phyloP scores from a whole-genome alignment of 2,329 filamentous ascomycete species.

The Trichoderma asperellum region DNA sequence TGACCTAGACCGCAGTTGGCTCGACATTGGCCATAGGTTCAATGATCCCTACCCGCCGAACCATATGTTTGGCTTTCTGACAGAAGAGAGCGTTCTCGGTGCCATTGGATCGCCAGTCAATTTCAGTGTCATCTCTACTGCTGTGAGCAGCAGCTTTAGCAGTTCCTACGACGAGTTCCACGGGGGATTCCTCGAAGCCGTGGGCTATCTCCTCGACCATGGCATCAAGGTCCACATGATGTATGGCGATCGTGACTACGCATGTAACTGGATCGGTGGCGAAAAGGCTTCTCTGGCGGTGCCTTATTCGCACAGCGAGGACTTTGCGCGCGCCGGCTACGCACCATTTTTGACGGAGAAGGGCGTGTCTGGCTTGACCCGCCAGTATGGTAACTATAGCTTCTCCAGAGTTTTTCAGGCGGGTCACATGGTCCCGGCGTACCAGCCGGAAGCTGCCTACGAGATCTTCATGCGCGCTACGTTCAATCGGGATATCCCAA shows the following conservation, averaged over 20 bases:
- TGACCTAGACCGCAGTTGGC: slow-evolving; percentile 56
- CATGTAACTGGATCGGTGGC: slow-evolving; percentile 70
- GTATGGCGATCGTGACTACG: slow-evolving; percentile 66
- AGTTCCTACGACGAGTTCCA: slow-evolving; percentile 64
- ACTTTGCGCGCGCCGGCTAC: slow-evolving; percentile 68
- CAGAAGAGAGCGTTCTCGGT: slow-evolving; percentile 57
- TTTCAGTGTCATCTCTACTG: slow-evolving; percentile 51
- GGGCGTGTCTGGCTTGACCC: slow-evolving; percentile 67
- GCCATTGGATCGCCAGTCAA: slow-evolving; percentile 66
- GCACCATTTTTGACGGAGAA: slow-evolving; percentile 67
- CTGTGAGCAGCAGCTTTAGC: slow-evolving; percentile 58
- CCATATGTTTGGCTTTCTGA: slow-evolving; percentile 66
- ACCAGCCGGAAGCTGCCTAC: slow-evolving; percentile 61
- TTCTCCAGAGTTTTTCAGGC: slow-evolving; percentile 69
- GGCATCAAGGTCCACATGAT: slow-evolving; percentile 72
- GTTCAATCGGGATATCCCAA: slow-evolving; percentile 56
- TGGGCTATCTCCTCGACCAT: slow-evolving; percentile 62
- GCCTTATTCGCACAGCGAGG: slow-evolving; percentile 49
- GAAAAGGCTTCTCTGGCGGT: slow-evolving; percentile 69
- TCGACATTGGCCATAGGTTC: slow-evolving; percentile 62
- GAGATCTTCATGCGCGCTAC: slow-evolving; percentile 64
- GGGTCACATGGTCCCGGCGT: slow-evolving; percentile 64
- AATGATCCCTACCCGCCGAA: slow-evolving; percentile 65
- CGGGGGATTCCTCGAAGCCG: slow-evolving; percentile 52
- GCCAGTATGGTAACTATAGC: slow-evolving; percentile 74